phyloP scores from a whole-genome alignment of 2,329 filamentous ascomycete species.

The Cladosporium austrohemisphaericum region DNA sequence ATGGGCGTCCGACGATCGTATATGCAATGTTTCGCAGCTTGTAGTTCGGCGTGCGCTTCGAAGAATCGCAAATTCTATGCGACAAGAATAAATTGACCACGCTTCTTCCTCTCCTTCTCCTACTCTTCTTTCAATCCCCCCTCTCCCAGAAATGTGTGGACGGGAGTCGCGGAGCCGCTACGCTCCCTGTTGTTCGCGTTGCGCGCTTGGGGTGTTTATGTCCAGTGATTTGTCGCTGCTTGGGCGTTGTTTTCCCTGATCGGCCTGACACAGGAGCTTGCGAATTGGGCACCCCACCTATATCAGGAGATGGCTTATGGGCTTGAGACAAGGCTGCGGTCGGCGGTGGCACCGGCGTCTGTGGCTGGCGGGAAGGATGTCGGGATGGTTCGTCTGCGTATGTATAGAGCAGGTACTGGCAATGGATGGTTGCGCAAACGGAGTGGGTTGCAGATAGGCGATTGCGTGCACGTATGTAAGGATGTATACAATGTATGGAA shows the following conservation, averaged over 20 bases:
- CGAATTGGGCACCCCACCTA: constrained; percentile 7
- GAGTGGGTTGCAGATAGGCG: no score
- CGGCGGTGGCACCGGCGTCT: neutral
- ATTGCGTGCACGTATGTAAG: no score
- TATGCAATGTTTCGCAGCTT: neutral
- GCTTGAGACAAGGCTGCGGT: constrained; percentile 1
- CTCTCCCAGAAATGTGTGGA: no score
- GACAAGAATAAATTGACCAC: no score
- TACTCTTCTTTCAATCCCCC: no score
- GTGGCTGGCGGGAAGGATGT: no score
- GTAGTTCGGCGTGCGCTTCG: no score
- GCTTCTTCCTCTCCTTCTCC: no score
- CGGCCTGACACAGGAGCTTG: constrained; percentile 11
- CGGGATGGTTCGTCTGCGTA: no score
- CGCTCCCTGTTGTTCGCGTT: neutral
- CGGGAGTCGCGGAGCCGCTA: neutral
- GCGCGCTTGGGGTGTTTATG: neutral
- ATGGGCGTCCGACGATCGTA: neutral
- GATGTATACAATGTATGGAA: neutral
- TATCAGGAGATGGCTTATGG: constrained; percentile 9
- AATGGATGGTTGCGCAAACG: no score
- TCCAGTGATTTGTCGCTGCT: neutral
- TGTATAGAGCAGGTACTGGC: neutral
- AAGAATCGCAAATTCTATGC: no score
- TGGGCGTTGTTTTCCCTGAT: constrained; percentile 1